Percentiles rank a stretch among this genome's conserved stretches.
Conservation (phyloP, 192 early-diverging fungal genomes). For the Rhizophagus clarus region DNA sequence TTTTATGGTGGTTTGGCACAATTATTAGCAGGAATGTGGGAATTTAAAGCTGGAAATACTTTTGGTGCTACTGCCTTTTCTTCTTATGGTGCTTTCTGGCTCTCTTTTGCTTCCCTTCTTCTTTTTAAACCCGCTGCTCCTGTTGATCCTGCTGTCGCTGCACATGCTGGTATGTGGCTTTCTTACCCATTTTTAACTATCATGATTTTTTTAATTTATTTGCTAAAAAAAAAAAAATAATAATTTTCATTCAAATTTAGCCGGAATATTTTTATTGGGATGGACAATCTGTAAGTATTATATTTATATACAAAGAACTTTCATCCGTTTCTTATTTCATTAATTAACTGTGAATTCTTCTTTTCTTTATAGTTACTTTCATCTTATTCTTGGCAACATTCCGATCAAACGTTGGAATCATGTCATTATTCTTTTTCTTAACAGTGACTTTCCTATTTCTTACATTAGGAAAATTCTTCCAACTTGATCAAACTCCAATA, state of each 20-base stretch:
- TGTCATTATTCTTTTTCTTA: constrained; percentile 71
- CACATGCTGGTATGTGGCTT: constrained; percentile 25
- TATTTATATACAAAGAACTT: too few species aligned
- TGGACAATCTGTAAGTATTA: constrained; percentile 28
- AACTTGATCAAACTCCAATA: constrained; percentile 39
- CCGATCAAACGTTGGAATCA: constrained; percentile 64
- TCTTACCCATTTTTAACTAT: too few species aligned
- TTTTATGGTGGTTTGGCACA: constrained; percentile 80
- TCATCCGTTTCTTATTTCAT: too few species aligned
- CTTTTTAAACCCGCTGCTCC: constrained; percentile 17
- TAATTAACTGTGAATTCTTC: neutral
- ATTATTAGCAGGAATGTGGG: constrained; percentile 83
- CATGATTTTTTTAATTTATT: too few species aligned
- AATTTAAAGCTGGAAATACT: constrained; percentile 75
- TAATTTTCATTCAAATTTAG: constrained; percentile 37
- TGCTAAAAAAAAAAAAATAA: too few species aligned
- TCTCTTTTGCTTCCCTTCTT: constrained; percentile 60
- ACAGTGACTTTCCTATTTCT: constrained; percentile 72
- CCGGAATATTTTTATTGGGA: constrained; percentile 67
- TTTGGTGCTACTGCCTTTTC: constrained; percentile 84
- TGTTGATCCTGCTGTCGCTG: constrained; percentile 35
- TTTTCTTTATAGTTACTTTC: constrained; percentile 49
- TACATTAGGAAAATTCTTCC: constrained; percentile 60
- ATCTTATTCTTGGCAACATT: constrained; percentile 68
- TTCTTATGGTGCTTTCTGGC: constrained; percentile 70